These are phyloP conservation scores for Posidonia oceanica DNA, from an alignment of 116 monocot genomes.

Conservation along the genomic window DNA sequence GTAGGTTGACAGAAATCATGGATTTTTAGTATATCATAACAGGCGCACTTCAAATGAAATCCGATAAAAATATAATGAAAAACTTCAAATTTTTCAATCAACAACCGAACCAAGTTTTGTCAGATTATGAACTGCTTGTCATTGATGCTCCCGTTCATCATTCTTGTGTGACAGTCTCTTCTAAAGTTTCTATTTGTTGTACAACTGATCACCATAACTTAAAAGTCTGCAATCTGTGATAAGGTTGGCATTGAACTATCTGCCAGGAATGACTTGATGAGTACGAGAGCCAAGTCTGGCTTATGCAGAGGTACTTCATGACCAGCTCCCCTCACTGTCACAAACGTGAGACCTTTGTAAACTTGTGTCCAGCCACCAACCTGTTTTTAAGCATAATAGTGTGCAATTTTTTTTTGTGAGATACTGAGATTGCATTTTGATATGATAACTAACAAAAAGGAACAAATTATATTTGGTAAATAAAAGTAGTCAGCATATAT, in stretches of 20 bases:
- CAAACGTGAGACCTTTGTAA: slow-evolving; percentile 82
- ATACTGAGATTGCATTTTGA: background rate
- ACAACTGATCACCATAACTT: background rate
- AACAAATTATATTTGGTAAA: too few relatives aligned
- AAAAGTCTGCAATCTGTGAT: slow-evolving; percentile 7
- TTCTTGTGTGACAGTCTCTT: background rate
- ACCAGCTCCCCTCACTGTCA: slow-evolving; percentile 90
- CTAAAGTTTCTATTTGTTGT: background rate
- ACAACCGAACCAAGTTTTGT: background rate
- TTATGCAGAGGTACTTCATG: slow-evolving; percentile 90
- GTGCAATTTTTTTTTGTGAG: background rate
- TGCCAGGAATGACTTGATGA: slow-evolving; percentile 61
- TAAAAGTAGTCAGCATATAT: too few relatives aligned
- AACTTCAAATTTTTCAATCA: background rate
- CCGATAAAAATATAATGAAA: background rate
- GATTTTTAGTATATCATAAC: too few relatives aligned
- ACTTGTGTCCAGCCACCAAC: slow-evolving; percentile 94
- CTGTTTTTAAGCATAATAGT: slow-evolving; percentile 25
- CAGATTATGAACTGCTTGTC: background rate
- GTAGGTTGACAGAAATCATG: too few relatives aligned
- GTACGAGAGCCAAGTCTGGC: slow-evolving; percentile 58
- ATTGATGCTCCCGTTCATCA: background rate
- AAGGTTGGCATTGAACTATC: slow-evolving; percentile 66
- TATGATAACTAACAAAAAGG: too few relatives aligned
- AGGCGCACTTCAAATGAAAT: background rate